Base-by-base conservation (phyloP, 2,329 filamentous ascomycete species). In the Zymoseptoria pseudotritici region DNA sequence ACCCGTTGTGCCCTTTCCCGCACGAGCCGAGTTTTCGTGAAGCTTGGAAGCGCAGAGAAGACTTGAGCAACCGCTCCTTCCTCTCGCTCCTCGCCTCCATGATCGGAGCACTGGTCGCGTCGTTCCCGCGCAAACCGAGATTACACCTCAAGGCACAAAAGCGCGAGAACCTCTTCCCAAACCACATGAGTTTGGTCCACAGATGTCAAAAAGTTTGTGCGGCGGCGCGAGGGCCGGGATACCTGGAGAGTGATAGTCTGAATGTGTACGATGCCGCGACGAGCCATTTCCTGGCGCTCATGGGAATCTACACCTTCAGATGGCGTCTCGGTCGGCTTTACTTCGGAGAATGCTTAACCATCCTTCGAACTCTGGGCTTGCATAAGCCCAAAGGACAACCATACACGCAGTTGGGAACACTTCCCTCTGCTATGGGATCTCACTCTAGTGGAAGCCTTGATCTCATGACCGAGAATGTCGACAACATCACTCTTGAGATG, bases 21-120 rank as follows among this genome's bases (percentile, higher is more conserved):
- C 89, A 92, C 72, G 87, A 91, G 70, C 87, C 88, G 0, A 88
- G 87, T 3, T 91, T 92, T 71, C 82, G 88, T 21, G 82, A 85
- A 62, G 85, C 85, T 1, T 89, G 90, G 72, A 80, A 80, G 7
- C 81, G 81, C 58, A 80, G 88, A 36, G 83, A 89, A 68, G 88
- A 91, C 70, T 79, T 85, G 56, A 82, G 79, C 6, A 85, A 84
- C 64, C 82, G 83, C 9, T 80, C 83, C 17, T 92, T 91, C 65
- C 76, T 91, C 1, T 86, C 87, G 2, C 74, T 92, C 50, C 72
- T 91, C 22, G 84, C 88, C 1, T 87, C 87, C 59, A 91, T 92
- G 88, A 82, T 91, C 29, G 86, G 83, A 52, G 77, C 79, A 1
- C 76, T 92, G n/a, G 88, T 90, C 2, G 85, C 88, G 1, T 91